Conservation (phyloP, 1,139 yeast species). For the Geotrichum citri-aurantii region DNA sequence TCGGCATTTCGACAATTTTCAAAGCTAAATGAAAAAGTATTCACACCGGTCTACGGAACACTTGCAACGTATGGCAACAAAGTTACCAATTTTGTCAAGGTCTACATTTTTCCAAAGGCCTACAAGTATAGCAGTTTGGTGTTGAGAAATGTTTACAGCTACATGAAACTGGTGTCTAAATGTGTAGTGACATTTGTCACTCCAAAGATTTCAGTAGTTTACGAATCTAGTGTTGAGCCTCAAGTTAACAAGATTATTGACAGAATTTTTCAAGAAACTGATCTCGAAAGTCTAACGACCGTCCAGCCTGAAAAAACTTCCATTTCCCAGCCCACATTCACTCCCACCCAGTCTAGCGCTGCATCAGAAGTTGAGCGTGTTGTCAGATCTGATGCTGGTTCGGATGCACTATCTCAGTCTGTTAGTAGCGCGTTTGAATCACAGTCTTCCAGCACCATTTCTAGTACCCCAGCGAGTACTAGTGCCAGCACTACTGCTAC, state of each 20-base stretch:
- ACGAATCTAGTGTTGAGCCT: slow-evolving; percentile 28
- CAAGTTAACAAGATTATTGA: slow-evolving; percentile 29
- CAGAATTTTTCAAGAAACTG: slow-evolving; percentile 21
- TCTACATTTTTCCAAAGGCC: slow-evolving; percentile 5
- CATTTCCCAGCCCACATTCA: not conserved
- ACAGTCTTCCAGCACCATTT: not conserved
- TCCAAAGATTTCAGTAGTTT: slow-evolving; percentile 24
- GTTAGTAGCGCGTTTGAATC: not conserved
- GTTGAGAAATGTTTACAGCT: not conserved
- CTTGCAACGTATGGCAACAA: slow-evolving; percentile 10
- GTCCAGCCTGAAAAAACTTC: not conserved
- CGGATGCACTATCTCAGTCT: not conserved
- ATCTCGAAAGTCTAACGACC: not conserved
- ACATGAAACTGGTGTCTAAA: slow-evolving; percentile 10
- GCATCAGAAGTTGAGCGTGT: slow-evolving; percentile 5
- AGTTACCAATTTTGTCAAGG: not conserved
- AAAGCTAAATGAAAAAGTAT: slow-evolving; percentile 15
- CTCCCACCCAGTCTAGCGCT: not conserved
- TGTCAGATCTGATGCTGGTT: not conserved
- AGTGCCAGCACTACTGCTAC: not conserved
- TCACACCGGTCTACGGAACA: slow-evolving; percentile 18
- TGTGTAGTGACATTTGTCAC: slow-evolving; percentile 22
- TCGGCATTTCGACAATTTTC: slow-evolving; percentile 15
- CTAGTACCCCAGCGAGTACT: not conserved
- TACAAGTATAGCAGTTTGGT: not conserved